phyloP scores from a whole-genome alignment of 2,329 filamentous ascomycete species.

The Penicillium vulpinum region DNA sequence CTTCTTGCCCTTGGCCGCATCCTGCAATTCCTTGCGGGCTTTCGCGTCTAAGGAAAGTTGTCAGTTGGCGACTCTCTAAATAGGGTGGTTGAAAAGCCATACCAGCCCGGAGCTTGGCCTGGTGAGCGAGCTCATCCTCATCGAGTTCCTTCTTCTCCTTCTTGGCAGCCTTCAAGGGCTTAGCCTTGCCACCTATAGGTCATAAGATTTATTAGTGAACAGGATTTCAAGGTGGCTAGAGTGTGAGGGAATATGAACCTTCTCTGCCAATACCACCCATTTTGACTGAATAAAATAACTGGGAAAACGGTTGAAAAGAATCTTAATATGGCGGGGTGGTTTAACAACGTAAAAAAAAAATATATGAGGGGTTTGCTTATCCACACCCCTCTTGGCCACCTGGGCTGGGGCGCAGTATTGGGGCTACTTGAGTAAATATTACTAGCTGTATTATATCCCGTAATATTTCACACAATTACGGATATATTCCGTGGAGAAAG shows the following conservation, averaged over 20 bases:
- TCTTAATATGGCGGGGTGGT: not conserved
- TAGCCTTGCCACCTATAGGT: slow-evolving; percentile 70
- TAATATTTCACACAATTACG: not conserved
- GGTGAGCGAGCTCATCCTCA: slow-evolving; percentile 81
- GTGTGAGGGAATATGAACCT: slow-evolving; percentile 48
- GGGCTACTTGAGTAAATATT: not conserved
- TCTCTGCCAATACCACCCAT: slow-evolving; percentile 70
- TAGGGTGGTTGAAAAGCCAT: slow-evolving; percentile 38
- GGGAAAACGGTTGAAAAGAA: slow-evolving; percentile 4
- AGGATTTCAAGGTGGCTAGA: not conserved
- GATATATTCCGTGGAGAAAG: fast-evolving
- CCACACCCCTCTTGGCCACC: slow-evolving; percentile 4
- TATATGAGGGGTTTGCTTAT: slow-evolving; percentile 21
- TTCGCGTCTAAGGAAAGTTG: slow-evolving; percentile 64
- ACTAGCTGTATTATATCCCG: not conserved
- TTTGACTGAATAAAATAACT: slow-evolving; percentile 11
- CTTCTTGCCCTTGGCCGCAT: slow-evolving; percentile 75
- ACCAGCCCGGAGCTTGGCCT: slow-evolving; percentile 83
- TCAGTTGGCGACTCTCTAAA: not conserved
- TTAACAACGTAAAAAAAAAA: slow-evolving; percentile 14
- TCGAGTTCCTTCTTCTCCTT: slow-evolving; percentile 80
- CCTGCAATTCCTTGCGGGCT: slow-evolving; percentile 79
- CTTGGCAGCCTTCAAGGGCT: slow-evolving; percentile 86
- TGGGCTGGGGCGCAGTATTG: not conserved
- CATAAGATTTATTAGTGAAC: slow-evolving; percentile 20